A percentile compares a stretch with the other conserved stretches of the same genome.
Conservation (phyloP, 129 eudicot genomes). For the Artemisia argyi region DNA sequence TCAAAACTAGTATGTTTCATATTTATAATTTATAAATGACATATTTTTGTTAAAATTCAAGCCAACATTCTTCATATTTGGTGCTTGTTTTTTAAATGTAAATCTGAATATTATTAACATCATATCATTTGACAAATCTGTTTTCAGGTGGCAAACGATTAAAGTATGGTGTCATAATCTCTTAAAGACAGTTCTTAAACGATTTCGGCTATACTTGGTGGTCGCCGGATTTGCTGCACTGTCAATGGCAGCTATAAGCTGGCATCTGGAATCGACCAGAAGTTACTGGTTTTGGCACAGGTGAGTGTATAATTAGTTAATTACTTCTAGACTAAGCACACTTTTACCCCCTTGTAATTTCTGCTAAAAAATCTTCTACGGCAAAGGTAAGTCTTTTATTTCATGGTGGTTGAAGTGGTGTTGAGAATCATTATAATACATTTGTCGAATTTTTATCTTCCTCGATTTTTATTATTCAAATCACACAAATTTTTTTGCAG, state of each 20-base stretch:
- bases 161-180: conserved; percentile 52
- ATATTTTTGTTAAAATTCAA: conserved; percentile 6
- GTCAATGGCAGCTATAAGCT: conserved; percentile 82
- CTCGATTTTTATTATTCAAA: conserved; percentile 18
- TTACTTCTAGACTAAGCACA: conserved; percentile 6
- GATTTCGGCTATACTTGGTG: conserved; percentile 74
- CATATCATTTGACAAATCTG: background rate
- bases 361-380: conserved; percentile 1
- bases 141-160: conserved; percentile 65
- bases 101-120: background rate
- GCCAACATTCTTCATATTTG: background rate
- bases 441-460: conserved; percentile 3
- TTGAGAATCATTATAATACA: background rate
- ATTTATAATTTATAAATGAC: background rate
- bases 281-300: conserved; percentile 99
- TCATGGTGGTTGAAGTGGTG: background rate
- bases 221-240: conserved; percentile 65
- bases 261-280: conserved; percentile 69
- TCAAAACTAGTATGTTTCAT: conserved; percentile 6
- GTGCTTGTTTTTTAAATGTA: background rate
- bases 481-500: conserved; percentile 39
- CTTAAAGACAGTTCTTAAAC: conserved; percentile 55
- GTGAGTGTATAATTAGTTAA: conserved; percentile 34
- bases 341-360: background rate
- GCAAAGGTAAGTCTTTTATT: background rate